A percentile compares a stretch with the other conserved stretches of the same genome.
These are phyloP conservation scores for Phialemonium atrogriseum DNA, from an alignment of 2,329 filamentous ascomycete genomes.

Conservation along the genomic window DNA sequence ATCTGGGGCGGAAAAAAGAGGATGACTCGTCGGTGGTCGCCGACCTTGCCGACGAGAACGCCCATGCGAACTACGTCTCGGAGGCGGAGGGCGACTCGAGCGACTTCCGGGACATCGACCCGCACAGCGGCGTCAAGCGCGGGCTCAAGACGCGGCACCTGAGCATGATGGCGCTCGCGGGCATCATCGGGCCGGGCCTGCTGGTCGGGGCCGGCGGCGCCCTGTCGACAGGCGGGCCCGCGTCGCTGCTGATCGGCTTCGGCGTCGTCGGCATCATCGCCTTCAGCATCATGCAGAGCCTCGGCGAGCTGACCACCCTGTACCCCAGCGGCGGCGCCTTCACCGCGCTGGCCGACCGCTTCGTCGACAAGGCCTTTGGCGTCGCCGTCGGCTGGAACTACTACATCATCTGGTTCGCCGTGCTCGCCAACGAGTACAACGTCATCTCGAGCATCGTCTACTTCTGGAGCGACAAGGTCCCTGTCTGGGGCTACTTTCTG, in stretches of 20 bases:
- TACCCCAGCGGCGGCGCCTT: conserved; percentile 66
- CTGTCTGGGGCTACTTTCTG: conserved; percentile 60
- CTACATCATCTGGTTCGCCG: conserved; percentile 57
- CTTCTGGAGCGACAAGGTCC: conserved; percentile 56
- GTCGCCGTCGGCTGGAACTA: conserved; percentile 67
- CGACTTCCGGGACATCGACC: conserved; percentile 43
- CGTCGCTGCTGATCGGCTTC: conserved; percentile 65
- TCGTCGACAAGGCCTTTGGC: conserved; percentile 62
- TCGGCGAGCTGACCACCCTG: conserved; percentile 67
- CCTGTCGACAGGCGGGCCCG: conserved; percentile 60
- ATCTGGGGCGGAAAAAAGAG: too few relatives aligned
- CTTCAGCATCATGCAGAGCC: conserved; percentile 59
- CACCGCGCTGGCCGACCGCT: conserved; percentile 60
- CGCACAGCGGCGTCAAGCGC: conserved; percentile 57
- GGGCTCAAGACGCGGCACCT: conserved; percentile 61
- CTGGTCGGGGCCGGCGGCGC: conserved; percentile 66
- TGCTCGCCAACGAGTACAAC: conserved; percentile 65
- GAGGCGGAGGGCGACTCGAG: conserved; percentile 26
- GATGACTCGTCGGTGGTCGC: too few relatives aligned
- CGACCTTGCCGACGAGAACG: too few relatives aligned
- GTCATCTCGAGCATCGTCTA: conserved; percentile 57
- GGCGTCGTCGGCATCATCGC: conserved; percentile 63
- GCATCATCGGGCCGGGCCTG: conserved; percentile 60
- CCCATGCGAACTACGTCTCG: too few relatives aligned
- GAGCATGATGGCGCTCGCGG: conserved; percentile 57